phyloP scores from a whole-genome alignment of 768 basidiomycete species.

The Chalciporus piperatus region DNA sequence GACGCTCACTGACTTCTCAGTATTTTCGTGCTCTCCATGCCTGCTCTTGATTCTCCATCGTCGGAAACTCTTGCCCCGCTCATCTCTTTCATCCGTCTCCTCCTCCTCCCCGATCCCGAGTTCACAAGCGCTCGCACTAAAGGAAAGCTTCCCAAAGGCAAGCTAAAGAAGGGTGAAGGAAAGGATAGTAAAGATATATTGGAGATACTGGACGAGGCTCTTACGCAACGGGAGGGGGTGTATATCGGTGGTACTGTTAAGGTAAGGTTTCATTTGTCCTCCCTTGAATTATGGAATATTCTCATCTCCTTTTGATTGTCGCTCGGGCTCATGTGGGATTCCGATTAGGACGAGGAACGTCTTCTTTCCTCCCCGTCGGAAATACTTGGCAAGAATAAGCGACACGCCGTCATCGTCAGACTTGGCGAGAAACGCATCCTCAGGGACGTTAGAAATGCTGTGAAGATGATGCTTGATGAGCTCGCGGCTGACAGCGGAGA shows the following conservation, averaged over 20 bases:
- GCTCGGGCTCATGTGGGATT: not conserved
- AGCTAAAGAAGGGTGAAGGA: constrained; percentile 18
- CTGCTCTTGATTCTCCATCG: constrained; percentile 47
- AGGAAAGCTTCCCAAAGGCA: constrained; percentile 73
- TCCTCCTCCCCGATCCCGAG: constrained; percentile 53
- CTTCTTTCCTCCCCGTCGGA: constrained; percentile 30
- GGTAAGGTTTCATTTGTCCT: constrained; percentile 24
- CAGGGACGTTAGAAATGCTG: constrained; percentile 21
- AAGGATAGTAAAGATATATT: constrained; percentile 32
- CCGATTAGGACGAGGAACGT: constrained; percentile 49
- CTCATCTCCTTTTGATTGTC: not conserved
- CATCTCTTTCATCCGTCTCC: constrained; percentile 62
- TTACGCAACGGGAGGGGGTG: constrained; percentile 50
- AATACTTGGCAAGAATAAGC: constrained; percentile 43
- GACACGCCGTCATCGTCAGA: constrained; percentile 68
- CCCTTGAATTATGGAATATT: not conserved
- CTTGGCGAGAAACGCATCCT: constrained; percentile 79
- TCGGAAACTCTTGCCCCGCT: constrained; percentile 55
- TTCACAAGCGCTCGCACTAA: constrained; percentile 61
- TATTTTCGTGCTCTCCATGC: constrained; percentile 7
- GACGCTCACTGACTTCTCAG: not conserved
- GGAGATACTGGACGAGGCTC: constrained; percentile 44
- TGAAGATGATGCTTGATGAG: constrained; percentile 8
- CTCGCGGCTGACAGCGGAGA: not conserved
- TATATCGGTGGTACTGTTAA: constrained; percentile 37